These are phyloP conservation scores for Fusarium miscanthi DNA, from an alignment of 2,329 filamentous ascomycete genomes.

Conservation along the genomic window DNA sequence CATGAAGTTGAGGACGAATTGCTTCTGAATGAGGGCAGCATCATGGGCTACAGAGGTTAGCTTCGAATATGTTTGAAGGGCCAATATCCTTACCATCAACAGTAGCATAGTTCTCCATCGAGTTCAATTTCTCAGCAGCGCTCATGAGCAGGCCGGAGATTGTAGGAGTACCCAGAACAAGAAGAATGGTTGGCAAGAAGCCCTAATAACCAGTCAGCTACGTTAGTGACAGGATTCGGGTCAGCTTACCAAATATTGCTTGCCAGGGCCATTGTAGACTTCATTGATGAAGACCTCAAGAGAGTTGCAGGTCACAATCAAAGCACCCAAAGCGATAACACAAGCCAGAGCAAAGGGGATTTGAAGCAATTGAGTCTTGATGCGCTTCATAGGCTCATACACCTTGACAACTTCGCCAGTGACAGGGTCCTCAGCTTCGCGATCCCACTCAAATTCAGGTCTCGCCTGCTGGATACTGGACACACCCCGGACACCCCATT, in stretches of 20 bases:
- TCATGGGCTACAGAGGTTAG: conserved; percentile 70
- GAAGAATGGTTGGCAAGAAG: conserved; percentile 87
- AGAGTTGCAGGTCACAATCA: conserved; percentile 88
- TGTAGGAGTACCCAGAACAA: conserved; percentile 84
- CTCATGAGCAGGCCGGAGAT: conserved; percentile 79
- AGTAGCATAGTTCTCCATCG: conserved; percentile 93
- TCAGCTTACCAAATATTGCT: conserved; percentile 77
- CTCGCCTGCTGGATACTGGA: conserved; percentile 83
- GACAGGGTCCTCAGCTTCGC: conserved; percentile 79
- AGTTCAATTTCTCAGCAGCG: conserved; percentile 80
- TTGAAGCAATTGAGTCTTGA: conserved; percentile 82
- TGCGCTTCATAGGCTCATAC: conserved; percentile 80
- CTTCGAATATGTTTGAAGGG: background rate
- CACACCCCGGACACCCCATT: conserved; percentile 90
- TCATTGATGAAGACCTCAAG: conserved; percentile 97
- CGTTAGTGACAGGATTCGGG: background rate
- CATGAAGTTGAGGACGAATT: conserved; percentile 96
- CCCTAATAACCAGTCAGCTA: conserved; percentile 61
- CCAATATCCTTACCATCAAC: conserved; percentile 65
- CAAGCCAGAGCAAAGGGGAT: conserved; percentile 86
- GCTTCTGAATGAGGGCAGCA: conserved; percentile 87
- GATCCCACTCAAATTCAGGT: conserved; percentile 82
- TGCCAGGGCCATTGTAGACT: conserved; percentile 89
- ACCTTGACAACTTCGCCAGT: conserved; percentile 82
- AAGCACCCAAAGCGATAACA: conserved; percentile 75